Evolutionary conservation across 805 yeast genomes (phyloP), one percentile per base, ranked within the genome.

Genomic region (Komagataella pseudopastoris): DNA sequence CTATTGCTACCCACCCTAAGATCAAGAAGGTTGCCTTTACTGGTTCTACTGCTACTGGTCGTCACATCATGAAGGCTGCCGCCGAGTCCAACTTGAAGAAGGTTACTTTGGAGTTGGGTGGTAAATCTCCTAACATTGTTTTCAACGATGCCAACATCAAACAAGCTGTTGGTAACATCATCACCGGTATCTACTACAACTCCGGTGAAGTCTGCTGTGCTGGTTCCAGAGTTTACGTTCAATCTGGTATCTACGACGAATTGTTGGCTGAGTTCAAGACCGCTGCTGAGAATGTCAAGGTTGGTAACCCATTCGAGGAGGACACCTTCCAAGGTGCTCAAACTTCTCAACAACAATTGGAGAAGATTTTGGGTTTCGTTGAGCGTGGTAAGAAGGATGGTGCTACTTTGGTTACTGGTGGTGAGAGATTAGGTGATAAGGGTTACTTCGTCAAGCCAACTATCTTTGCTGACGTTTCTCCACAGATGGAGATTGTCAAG

Each of bases 161-260:
- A 44, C 71, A 72, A 52, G 80, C 93, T 51, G 83, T 88, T 49
- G 76, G 77, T 59, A 76, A 76, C 64, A 75, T 86, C 57, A 76
- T 86, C 54, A 71, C 76, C 50, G 95, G 95, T 70, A 86, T 88
- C 57, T 81, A 82, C 72, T 85, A 76, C 76, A 88, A 88, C 72
- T 82, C 95, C 53, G 96, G 96, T 71, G 96, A 88, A 71, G 90
- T 86, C 54, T 88, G 96, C 72, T 85, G 91, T 71, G 91, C 96
- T 23, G 93, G 95, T 65, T 88, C 95, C 56, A 83, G 96, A 67
- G 77, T 87, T 55, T 87, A 85, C 68, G 82, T 88, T 54, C 89
- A 87, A 67, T 85, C 78, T 56, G 79, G 76, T 50, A 71, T 85
- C 60, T 85, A 85, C 70, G 87, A 83, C 57, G 72, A 75, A 58